phyloP scores from a whole-genome alignment of 2,329 filamentous ascomycete species.

The Trematosphaeria pertusa region DNA sequence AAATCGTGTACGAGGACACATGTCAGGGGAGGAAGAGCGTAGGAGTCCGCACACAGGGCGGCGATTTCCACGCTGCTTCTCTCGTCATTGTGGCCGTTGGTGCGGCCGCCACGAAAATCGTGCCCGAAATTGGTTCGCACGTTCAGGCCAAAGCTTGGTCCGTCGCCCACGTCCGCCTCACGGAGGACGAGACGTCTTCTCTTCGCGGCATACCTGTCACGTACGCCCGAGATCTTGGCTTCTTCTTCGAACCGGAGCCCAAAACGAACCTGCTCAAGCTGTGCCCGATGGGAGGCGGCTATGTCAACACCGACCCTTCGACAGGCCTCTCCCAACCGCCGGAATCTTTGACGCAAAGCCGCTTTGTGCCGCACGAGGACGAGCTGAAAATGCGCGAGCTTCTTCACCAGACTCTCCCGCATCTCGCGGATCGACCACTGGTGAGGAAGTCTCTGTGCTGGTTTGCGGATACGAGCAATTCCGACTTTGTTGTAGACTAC shows the following conservation, averaged over 20 bases:
- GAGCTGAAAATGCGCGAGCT: slow-evolving; percentile 60
- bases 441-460: slow-evolving; percentile 66
- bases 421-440: slow-evolving; percentile 62
- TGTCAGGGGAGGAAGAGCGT: slow-evolving; percentile 32
- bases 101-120: slow-evolving; percentile 56
- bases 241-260: slow-evolving; percentile 70
- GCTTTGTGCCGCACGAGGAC: slow-evolving; percentile 62
- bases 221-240: slow-evolving; percentile 67
- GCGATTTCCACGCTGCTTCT: slow-evolving; percentile 45
- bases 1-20: slow-evolving; percentile 49
- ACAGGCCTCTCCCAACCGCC: slow-evolving; percentile 54
- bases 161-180: slow-evolving; percentile 66
- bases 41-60: slow-evolving; percentile 49
- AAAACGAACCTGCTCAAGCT: slow-evolving; percentile 66
- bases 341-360: slow-evolving; percentile 38
- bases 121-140: slow-evolving; percentile 58
- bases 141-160: slow-evolving; percentile 65
- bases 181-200: slow-evolving; percentile 59
- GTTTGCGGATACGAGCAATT: slow-evolving; percentile 68
- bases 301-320: slow-evolving; percentile 57
- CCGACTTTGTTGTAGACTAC: slow-evolving; percentile 67
- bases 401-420: slow-evolving; percentile 60
- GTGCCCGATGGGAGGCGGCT: slow-evolving; percentile 65
- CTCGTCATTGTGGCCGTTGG: slow-evolving; percentile 62
- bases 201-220: slow-evolving; percentile 67